These are phyloP conservation scores for Rhizoclosmatium globosum DNA, from an alignment of 192 early-diverging fungal genomes.

Conservation along the genomic window DNA sequence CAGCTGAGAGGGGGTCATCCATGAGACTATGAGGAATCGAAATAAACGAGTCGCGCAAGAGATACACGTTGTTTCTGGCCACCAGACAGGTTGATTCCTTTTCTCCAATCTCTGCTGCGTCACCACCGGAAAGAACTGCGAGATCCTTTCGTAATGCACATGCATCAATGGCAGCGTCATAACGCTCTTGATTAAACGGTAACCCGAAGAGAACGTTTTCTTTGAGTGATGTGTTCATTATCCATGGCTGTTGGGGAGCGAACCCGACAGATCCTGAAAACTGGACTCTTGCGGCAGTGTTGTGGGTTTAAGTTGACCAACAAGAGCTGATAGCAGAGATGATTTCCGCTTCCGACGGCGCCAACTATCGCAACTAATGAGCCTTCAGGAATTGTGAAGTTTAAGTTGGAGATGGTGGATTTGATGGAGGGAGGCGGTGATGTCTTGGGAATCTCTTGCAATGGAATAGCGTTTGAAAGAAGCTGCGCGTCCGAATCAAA, in stretches of 20 bases:
- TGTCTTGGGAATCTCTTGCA: neutral
- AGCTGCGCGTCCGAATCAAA: neutral
- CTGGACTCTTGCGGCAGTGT: slow-evolving; percentile 54
- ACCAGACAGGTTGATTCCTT: slow-evolving; percentile 56
- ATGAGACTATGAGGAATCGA: slow-evolving; percentile 70
- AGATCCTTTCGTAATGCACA: slow-evolving; percentile 75
- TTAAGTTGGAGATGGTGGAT: slow-evolving; percentile 31
- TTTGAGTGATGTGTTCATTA: slow-evolving; percentile 78
- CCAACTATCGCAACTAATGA: slow-evolving; percentile 77
- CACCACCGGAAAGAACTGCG: slow-evolving; percentile 61
- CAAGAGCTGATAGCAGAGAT: slow-evolving; percentile 73
- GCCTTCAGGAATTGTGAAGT: slow-evolving; percentile 49
- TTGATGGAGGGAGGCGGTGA: neutral
- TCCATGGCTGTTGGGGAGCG: slow-evolving; percentile 81
- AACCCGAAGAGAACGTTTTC: slow-evolving; percentile 91
- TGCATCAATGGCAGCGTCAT: slow-evolving; percentile 66
- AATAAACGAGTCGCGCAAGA: slow-evolving; percentile 59
- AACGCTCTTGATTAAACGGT: slow-evolving; percentile 69
- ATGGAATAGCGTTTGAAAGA: neutral
- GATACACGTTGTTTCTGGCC: slow-evolving; percentile 82
- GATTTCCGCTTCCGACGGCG: slow-evolving; percentile 80
- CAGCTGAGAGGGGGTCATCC: slow-evolving; percentile 81
- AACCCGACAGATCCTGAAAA: slow-evolving; percentile 72
- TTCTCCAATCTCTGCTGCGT: slow-evolving; percentile 56
- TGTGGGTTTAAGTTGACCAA: slow-evolving; percentile 73